Percentiles rank a stretch among this genome's conserved stretches.
Conservation (phyloP, 164 flowering plant genomes). For the Aristolochia contorta region DNA sequence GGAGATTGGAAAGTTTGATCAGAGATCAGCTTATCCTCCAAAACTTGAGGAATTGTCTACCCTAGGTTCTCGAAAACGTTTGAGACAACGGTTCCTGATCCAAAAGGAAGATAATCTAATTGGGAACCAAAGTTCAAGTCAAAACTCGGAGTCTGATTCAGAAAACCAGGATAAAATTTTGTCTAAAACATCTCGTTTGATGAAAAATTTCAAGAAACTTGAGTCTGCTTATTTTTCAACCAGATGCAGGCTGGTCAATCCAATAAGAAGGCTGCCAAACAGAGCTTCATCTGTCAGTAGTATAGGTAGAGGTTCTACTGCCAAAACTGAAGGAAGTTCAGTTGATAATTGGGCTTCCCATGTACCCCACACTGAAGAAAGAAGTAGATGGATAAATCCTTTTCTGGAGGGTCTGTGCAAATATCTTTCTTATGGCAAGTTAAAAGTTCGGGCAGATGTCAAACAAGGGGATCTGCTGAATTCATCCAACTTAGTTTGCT, state of each 20-base stretch:
- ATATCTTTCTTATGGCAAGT: conserved; percentile 70
- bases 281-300: conserved; percentile 37
- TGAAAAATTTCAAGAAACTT: conserved; percentile 80
- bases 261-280: conserved; percentile 18
- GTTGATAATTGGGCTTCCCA: conserved; percentile 44
- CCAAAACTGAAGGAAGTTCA: conserved; percentile 64
- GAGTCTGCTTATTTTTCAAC: conserved; percentile 79
- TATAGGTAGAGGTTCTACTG: conserved; percentile 49
- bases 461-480: conserved; percentile 91
- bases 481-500: conserved; percentile 88
- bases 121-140: conserved; percentile 22
- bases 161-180: conserved; percentile 32
- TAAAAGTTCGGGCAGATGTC: conserved; percentile 78
- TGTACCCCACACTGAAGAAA: conserved; percentile 26
- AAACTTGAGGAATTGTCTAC: conserved; percentile 31
- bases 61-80: conserved; percentile 51
- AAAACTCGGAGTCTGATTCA: conserved; percentile 19
- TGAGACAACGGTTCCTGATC: conserved; percentile 27
- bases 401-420: conserved; percentile 92
- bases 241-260: conserved; percentile 41
- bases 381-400: conserved; percentile 71
- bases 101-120: conserved; percentile 24
- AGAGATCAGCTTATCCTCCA: not conserved
- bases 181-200: conserved; percentile 51
- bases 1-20: conserved; percentile 16